Conservation (phyloP, 2,329 filamentous ascomycete species). For the Gyromitra esculenta region DNA sequence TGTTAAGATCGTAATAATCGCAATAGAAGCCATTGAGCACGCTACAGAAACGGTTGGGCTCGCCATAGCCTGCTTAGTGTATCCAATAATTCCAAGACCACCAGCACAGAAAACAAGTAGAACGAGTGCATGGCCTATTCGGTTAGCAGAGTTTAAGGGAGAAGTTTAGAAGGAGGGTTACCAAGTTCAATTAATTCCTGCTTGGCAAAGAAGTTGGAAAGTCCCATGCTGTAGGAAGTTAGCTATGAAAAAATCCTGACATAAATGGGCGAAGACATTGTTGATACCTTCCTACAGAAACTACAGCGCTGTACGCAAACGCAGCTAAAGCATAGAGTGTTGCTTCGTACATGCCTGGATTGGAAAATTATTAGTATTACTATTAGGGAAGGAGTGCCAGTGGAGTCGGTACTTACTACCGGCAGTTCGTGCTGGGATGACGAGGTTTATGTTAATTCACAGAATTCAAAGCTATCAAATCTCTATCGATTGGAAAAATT, state of each 20-base stretch:
- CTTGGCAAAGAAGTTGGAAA: slow-evolving; percentile 70
- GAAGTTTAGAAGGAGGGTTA: slow-evolving; percentile 1
- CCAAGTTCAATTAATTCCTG: slow-evolving; percentile 63
- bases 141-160: slow-evolving; percentile 15
- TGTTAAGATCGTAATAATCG: slow-evolving; percentile 72
- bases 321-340: slow-evolving; percentile 70
- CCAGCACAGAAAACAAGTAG: slow-evolving; percentile 72
- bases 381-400: not conserved
- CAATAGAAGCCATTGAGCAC: slow-evolving; percentile 72
- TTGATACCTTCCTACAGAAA: slow-evolving; percentile 68
- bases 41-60: slow-evolving; percentile 70
- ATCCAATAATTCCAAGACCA: slow-evolving; percentile 72
- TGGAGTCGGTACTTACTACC: slow-evolving; percentile 67
- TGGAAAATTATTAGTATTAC: slow-evolving; percentile 10
- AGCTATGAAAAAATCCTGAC: not conserved
- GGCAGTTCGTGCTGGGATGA: slow-evolving; percentile 65
- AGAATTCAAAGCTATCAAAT: slow-evolving; percentile 2
- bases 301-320: slow-evolving; percentile 70
- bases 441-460: slow-evolving; percentile 18
- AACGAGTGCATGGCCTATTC: slow-evolving; percentile 70
- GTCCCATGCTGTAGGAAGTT: slow-evolving; percentile 64
- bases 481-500: slow-evolving; percentile 15
- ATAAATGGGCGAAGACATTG: not conserved
- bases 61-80: slow-evolving; percentile 69
- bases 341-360: slow-evolving; percentile 64